phyloP scores from a whole-genome alignment of 306 rosid species.

The Sesbania bispinosa region DNA sequence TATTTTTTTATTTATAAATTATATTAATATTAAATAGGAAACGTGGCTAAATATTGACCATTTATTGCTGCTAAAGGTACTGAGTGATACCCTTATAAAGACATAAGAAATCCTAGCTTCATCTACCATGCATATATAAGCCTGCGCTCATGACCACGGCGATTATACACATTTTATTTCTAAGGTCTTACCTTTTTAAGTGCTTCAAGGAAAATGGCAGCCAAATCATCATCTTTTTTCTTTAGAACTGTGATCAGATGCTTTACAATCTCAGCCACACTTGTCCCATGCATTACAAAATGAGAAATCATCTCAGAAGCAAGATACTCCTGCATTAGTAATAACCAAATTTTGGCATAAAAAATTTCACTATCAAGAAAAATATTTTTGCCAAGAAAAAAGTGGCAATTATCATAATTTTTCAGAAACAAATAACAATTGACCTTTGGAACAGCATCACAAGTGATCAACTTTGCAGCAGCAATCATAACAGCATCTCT shows the following conservation, averaged over 20 bases:
- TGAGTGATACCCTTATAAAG: background rate
- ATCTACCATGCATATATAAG: conserved; percentile 5
- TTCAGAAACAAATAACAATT: too few species aligned
- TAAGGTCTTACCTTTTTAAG: conserved; percentile 69
- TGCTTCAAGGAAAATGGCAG: conserved; percentile 68
- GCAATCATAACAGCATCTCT: conserved; percentile 73
- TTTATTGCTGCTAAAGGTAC: background rate
- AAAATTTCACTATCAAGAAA: conserved; percentile 11
- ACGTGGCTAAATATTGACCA: background rate
- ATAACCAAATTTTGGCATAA: conserved; percentile 19
- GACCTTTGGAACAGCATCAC: conserved; percentile 69
- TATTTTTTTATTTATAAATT: background rate
- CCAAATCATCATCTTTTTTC: conserved; percentile 60
- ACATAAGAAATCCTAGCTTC: conserved; percentile 2
- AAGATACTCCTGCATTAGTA: conserved; percentile 70
- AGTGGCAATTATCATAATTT: background rate
- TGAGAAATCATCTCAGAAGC: conserved; percentile 84
- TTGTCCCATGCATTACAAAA: conserved; percentile 75
- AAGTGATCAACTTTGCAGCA: conserved; percentile 67
- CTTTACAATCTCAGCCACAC: conserved; percentile 71
- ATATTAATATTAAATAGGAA: background rate
- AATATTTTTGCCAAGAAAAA: background rate
- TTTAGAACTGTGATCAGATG: conserved; percentile 63
- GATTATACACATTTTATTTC: background rate
- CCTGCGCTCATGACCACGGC: background rate